A percentile compares a stretch with the other conserved stretches of the same genome.
phyloP scores from a whole-genome alignment of 805 yeast species.

The Ogataea parapolymorpha region DNA sequence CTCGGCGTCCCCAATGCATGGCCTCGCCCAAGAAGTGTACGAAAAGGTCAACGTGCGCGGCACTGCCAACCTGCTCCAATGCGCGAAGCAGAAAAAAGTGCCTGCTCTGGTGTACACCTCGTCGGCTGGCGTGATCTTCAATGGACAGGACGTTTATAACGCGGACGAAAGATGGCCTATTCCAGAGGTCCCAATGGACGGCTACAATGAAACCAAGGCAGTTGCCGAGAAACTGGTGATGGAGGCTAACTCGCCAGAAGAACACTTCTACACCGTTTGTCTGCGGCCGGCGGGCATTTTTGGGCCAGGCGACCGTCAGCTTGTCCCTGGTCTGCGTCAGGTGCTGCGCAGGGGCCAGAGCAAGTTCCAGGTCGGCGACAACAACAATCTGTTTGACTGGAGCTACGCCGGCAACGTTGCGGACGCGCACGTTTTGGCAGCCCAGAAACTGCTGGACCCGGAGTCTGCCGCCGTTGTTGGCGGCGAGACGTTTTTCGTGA shows the following conservation, averaged over 20 bases:
- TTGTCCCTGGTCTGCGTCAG: conserved; percentile 86
- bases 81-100: conserved; percentile 48
- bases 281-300: conserved; percentile 96
- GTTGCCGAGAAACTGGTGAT: conserved; percentile 82
- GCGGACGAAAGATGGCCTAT: conserved; percentile 95
- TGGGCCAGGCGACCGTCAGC: conserved; percentile 97
- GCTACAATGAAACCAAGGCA: conserved; percentile 93
- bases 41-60: conserved; percentile 90
- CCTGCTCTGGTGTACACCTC: conserved; percentile 89
- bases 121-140: conserved; percentile 95
- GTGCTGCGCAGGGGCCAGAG: conserved; percentile 85
- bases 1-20: conserved; percentile 96
- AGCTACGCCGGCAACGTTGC: conserved; percentile 99
- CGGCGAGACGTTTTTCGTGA: conserved; percentile 86
- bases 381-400: conserved; percentile 92
- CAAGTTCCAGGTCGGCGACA: conserved; percentile 91
- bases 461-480: conserved; percentile 46
- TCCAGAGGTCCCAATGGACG: conserved; percentile 91
- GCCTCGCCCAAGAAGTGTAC: conserved; percentile 75
- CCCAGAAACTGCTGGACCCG: conserved; percentile 61
- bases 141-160: conserved; percentile 88
- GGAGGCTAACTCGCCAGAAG: conserved; percentile 58
- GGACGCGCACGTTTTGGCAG: conserved; percentile 92
- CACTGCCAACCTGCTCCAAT: conserved; percentile 67
- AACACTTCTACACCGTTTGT: conserved; percentile 71